A percentile compares a stretch with the other conserved stretches of the same genome.
Evolutionary conservation across 2,329 filamentous ascomycete species (phyloP).

Genomic region (Pseudogymnoascus sp.): DNA sequence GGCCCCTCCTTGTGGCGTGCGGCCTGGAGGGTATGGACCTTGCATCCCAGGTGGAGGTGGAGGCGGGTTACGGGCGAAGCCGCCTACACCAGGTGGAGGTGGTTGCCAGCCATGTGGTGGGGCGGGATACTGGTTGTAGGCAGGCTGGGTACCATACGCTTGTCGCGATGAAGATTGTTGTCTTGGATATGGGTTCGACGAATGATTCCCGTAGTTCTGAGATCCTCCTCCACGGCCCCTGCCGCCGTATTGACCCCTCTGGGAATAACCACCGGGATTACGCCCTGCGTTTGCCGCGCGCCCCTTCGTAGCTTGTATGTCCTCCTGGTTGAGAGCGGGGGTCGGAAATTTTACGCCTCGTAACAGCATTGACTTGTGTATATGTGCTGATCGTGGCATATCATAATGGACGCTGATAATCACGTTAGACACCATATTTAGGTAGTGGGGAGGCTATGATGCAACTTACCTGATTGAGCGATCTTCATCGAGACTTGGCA

Average conservation of each 20-base stretch:
- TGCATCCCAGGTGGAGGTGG: conserved; percentile 36
- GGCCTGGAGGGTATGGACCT: conserved; percentile 11
- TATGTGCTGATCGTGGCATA: conserved; percentile 63
- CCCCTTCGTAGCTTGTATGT: conserved; percentile 65
- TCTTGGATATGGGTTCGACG: conserved; percentile 36
- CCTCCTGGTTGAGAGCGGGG: conserved; percentile 65
- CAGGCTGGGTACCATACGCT: conserved; percentile 16
- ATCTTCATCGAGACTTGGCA: conserved; percentile 78
- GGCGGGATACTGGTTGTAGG: conserved; percentile 21
- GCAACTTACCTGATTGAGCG: conserved; percentile 69
- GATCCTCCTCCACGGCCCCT: conserved; percentile 38
- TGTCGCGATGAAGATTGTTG: neutral
- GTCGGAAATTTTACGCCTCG: conserved; percentile 69
- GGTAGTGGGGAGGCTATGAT: neutral
- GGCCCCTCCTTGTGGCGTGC: conserved; percentile 15
- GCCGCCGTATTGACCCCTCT: conserved; percentile 1
- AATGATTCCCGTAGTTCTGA: conserved; percentile 28
- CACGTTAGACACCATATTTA: conserved; percentile 19
- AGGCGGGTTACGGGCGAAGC: conserved; percentile 39
- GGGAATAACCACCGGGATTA: conserved; percentile 50
- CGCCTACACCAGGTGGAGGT: conserved; percentile 38
- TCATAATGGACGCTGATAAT: conserved; percentile 69
- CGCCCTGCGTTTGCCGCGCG: conserved; percentile 61
- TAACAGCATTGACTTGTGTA: conserved; percentile 91
- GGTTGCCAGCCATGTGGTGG: conserved; percentile 34